Evolutionary conservation across 345 rosid species (phyloP).

Genomic region (Crucihimalaya himalaica): DNA sequence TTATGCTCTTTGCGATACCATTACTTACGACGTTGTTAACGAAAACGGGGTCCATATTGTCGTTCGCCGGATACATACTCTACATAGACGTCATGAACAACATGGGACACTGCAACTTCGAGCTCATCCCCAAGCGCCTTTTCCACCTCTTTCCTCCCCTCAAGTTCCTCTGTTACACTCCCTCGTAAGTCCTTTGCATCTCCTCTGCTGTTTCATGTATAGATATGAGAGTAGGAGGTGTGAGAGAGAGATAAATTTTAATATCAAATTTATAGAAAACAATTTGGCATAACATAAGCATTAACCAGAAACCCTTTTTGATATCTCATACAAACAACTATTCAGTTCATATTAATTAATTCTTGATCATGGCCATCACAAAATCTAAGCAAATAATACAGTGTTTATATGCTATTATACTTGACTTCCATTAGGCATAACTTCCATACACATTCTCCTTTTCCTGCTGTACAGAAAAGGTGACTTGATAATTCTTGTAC

Average conservation of each 20-base stretch:
- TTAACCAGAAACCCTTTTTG: neutral
- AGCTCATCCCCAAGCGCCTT: slow-evolving; percentile 39
- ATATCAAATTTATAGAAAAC: neutral
- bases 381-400: neutral
- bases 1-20: slow-evolving; percentile 51
- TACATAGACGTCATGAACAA: slow-evolving; percentile 51
- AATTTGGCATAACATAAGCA: neutral
- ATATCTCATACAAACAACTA: neutral
- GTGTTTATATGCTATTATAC: neutral
- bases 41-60: slow-evolving; percentile 40
- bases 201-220: slow-evolving; percentile 32
- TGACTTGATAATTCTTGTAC: slow-evolving; percentile 9
- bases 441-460: neutral
- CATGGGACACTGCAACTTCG: slow-evolving; percentile 47
- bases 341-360: neutral
- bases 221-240: neutral
- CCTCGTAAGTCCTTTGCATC: slow-evolving; percentile 40
- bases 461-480: neutral
- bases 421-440: neutral
- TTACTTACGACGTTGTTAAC: slow-evolving; percentile 34
- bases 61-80: slow-evolving; percentile 41
- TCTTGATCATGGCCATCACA: neutral
- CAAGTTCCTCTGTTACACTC: slow-evolving; percentile 39
- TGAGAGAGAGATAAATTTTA: neutral
- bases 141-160: slow-evolving; percentile 42